These are phyloP conservation scores for Dalbergia cochinchinensis DNA, from an alignment of 306 rosid species.

Conservation along the genomic window DNA sequence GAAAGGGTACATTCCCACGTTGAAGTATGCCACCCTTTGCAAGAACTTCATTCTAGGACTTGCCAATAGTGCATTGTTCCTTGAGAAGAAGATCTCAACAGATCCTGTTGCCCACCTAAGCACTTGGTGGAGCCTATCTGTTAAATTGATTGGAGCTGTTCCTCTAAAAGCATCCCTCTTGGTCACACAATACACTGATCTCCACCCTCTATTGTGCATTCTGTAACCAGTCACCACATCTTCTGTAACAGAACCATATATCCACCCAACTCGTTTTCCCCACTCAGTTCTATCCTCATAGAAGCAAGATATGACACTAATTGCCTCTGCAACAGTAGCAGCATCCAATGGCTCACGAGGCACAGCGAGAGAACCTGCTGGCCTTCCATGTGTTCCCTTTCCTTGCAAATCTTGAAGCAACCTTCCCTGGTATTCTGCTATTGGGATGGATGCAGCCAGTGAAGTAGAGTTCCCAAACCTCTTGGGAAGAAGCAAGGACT, in stretches of 20 bases:
- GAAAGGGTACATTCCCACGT: constrained; percentile 92
- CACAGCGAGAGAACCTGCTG: constrained; percentile 82
- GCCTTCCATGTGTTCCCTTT: constrained; percentile 70
- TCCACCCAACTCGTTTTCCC: constrained; percentile 93
- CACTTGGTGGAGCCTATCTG: constrained; percentile 87
- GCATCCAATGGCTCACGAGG: constrained; percentile 89
- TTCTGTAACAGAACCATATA: constrained; percentile 94
- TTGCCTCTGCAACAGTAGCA: constrained; percentile 87
- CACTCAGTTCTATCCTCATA: constrained; percentile 91
- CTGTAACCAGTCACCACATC: constrained; percentile 90
- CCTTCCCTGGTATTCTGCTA: constrained; percentile 88
- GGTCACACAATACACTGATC: constrained; percentile 84
- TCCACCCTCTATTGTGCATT: constrained; percentile 96
- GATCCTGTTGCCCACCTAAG: constrained; percentile 94
- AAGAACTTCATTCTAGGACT: constrained; percentile 77
- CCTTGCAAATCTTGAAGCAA: constrained; percentile 76
- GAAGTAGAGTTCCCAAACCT: constrained; percentile 82
- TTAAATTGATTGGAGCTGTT: constrained; percentile 83
- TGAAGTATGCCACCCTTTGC: constrained; percentile 91
- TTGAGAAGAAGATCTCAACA: constrained; percentile 85
- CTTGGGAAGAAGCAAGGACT: constrained; percentile 78
- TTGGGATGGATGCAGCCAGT: constrained; percentile 78
- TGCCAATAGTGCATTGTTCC: constrained; percentile 80
- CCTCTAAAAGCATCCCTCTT: constrained; percentile 87
- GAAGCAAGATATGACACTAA: constrained; percentile 82